Base-by-base conservation (phyloP, 2,329 filamentous ascomycete genomes). In the Parastagonospora nodorum region DNA sequence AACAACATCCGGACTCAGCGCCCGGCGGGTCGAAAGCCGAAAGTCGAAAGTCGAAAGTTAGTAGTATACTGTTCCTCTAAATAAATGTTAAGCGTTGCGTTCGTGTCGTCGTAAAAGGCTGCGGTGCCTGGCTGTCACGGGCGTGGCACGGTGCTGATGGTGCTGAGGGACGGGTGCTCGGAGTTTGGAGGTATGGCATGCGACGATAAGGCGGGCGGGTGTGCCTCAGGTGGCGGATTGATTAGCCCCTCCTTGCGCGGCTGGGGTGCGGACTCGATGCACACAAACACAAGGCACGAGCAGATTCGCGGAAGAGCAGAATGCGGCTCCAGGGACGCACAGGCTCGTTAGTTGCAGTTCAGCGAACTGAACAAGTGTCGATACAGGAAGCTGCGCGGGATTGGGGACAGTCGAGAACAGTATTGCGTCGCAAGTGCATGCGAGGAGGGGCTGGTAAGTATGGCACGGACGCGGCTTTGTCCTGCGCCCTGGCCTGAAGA, bases 1-100 rank as follows among this genome's bases (percentile, higher is more conserved):
- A 63, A 63, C 63, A 67, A 71, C 69, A 73, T 74, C 52, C 69
- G 67, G 63, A 63, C 50, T 45, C 57, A 52, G 61, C 52, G 54
- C 52, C 57, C 49, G 54, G 55, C 33, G 41, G 50, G 42, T 31
- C 19, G 40, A 24, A 24, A 24, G 19, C 5, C 19, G 19, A 24
- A 24, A 24, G 19, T 24, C n/a, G n/a, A 24, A 24, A 24, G 19
- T 24, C 19, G 19, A 24, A 24, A 24, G 19, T 24, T 24, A 24
- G 19, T 24, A 3, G 5, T 24, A 5, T 24, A 5, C 19, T 24
- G 19, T 24, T 24, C 19, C 19, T 24, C 5, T 24, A 5, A 24
- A 24, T 24, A 24, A 24, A 5, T 5, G 19, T 24, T 24, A 5
- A 24, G 19, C 19, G 19, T 24, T 24, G 5, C 19, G 19, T 24